Conservation (phyloP, 208 protist genomes). For the Histomonas meleagridis region DNA sequence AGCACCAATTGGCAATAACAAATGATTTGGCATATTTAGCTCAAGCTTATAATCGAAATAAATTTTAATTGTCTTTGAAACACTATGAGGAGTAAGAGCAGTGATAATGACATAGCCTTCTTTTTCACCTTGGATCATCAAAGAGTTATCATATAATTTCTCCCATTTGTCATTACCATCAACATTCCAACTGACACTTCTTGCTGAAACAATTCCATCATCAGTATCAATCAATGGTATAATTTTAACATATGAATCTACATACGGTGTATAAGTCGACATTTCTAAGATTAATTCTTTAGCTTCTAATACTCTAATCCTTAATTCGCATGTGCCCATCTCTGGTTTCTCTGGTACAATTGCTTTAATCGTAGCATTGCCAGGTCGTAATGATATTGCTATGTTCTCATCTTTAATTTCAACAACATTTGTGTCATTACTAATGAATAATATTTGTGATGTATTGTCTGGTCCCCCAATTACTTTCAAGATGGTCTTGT, state of each 20-base stretch:
- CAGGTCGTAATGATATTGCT: background rate
- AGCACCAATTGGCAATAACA: background rate
- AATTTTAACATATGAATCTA: background rate
- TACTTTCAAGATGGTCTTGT: background rate
- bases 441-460: background rate
- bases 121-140: background rate
- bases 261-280: background rate
- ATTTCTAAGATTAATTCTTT: background rate
- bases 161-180: background rate
- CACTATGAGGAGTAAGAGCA: background rate
- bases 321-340: background rate
- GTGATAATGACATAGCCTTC: background rate
- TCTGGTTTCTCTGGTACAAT: background rate
- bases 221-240: background rate
- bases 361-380: background rate
- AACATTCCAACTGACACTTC: background rate
- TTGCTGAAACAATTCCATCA: background rate
- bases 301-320: background rate
- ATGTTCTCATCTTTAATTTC: background rate
- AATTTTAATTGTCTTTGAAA: background rate
- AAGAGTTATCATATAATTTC: constrained; percentile 18
- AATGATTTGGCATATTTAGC: background rate
- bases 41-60: background rate
- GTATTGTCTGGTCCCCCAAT: background rate
- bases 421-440: background rate